These are phyloP conservation scores for Alternaria sp. DNA, from an alignment of 2,329 filamentous ascomycete genomes.

Conservation along the genomic window DNA sequence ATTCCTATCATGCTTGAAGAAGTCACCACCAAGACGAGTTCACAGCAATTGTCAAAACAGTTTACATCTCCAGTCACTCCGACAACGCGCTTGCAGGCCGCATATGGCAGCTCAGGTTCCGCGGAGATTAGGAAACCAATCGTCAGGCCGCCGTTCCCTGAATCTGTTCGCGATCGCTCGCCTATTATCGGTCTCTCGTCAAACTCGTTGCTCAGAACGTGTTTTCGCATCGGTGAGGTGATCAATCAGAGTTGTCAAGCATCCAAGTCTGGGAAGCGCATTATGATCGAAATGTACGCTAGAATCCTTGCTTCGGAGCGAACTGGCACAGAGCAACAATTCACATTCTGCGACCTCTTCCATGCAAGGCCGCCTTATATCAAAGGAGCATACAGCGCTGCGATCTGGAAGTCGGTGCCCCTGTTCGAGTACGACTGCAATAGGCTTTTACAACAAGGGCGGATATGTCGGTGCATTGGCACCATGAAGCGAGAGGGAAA, in stretches of 20 bases:
- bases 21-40: neutral
- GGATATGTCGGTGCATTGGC: conserved; percentile 60
- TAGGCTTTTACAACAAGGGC: conserved; percentile 53
- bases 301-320: conserved; percentile 67
- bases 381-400: conserved; percentile 53
- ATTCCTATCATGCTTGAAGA: neutral
- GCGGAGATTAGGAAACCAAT: conserved; percentile 53
- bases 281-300: conserved; percentile 70
- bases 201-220: conserved; percentile 62
- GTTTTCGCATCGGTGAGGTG: conserved; percentile 71
- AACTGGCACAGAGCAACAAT: conserved; percentile 65
- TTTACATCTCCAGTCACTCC: conserved; percentile 38
- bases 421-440: conserved; percentile 59
- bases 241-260: conserved; percentile 59
- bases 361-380: conserved; percentile 66
- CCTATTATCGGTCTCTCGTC: conserved; percentile 63
- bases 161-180: conserved; percentile 60
- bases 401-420: conserved; percentile 56
- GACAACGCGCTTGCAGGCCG: conserved; percentile 24
- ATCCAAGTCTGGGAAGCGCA: conserved; percentile 58
- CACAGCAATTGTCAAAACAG: conserved; percentile 15
- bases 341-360: conserved; percentile 71
- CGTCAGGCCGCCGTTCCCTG: conserved; percentile 62
- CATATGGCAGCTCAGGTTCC: conserved; percentile 6
- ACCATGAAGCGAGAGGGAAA: conserved; percentile 57